Conservation (phyloP, 768 basidiomycete genomes). For the Mycena epipterygia region DNA sequence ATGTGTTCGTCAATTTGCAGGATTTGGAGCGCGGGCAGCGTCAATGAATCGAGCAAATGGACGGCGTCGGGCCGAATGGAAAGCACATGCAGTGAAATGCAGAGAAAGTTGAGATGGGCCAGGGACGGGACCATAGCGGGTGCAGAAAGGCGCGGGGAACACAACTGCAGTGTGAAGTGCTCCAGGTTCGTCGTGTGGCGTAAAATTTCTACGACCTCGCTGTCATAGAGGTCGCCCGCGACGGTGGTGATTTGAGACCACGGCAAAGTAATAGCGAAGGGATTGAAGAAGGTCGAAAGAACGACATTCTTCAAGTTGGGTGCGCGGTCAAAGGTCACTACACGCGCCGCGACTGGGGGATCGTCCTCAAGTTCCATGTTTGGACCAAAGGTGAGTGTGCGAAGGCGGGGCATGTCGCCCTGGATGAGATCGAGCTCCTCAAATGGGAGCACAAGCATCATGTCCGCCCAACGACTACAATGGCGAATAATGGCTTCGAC, state of each 20-base stretch:
- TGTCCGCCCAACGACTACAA: not conserved
- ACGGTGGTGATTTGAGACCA: conserved; percentile 7
- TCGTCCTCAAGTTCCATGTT: too few relatives aligned
- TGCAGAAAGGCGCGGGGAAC: too few relatives aligned
- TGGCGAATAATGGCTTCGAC: not conserved
- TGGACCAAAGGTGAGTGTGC: not conserved
- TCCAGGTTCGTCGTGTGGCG: not conserved
- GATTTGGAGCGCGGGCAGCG: too few relatives aligned
- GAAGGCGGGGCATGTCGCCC: not conserved
- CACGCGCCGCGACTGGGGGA: not conserved
- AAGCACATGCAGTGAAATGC: too few relatives aligned
- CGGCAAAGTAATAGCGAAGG: not conserved
- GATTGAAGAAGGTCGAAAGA: not conserved
- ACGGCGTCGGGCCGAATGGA: too few relatives aligned
- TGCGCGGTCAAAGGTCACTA: not conserved
- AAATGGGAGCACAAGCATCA: not conserved
- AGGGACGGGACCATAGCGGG: too few relatives aligned
- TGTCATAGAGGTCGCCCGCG: not conserved
- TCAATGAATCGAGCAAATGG: too few relatives aligned
- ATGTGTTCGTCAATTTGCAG: too few relatives aligned
- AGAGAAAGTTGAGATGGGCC: too few relatives aligned
- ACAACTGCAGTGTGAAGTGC: too few relatives aligned
- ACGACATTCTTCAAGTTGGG: not conserved
- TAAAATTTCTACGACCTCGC: not conserved
- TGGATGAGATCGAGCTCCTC: not conserved